Evolutionary conservation across 31 red algal genomes (phyloP).

Genomic region (Porphyra umbilicalis): DNA sequence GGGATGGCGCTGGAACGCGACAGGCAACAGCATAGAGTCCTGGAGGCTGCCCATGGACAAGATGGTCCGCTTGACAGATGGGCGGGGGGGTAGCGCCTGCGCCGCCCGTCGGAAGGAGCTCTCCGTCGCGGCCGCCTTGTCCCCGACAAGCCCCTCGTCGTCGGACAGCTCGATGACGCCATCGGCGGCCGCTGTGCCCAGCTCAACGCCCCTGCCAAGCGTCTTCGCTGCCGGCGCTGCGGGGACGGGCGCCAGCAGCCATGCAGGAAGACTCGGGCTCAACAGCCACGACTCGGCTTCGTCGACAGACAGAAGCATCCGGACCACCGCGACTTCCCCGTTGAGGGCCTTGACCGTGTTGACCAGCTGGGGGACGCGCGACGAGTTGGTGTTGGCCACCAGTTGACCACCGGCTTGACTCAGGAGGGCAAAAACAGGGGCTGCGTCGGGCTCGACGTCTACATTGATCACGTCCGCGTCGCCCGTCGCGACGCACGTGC

Average conservation of each 20-base stretch:
- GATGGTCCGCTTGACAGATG: neutral
- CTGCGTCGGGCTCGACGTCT: neutral
- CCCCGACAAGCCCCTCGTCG: neutral
- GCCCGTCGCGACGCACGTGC: neutral
- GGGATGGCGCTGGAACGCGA: neutral
- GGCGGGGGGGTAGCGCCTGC: neutral
- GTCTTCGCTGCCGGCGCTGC: neutral
- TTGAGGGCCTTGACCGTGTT: neutral
- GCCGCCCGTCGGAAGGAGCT: neutral
- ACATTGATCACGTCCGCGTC: neutral
- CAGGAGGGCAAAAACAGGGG: neutral
- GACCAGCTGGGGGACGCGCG: neutral
- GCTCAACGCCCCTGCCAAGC: neutral
- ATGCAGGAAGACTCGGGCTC: neutral
- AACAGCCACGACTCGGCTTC: neutral
- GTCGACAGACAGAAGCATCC: neutral
- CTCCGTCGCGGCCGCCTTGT: neutral
- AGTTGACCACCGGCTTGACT: neutral
- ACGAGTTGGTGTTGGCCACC: neutral
- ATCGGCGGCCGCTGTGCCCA: neutral
- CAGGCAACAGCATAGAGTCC: neutral
- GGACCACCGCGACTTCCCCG: neutral
- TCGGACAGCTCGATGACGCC: neutral
- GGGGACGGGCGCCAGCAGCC: neutral
- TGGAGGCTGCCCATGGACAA: neutral